Percentiles rank a stretch among this genome's conserved stretches.
phyloP scores from a whole-genome alignment of 441 rosid genomes.

The Cnidoscolus chayamansa region DNA sequence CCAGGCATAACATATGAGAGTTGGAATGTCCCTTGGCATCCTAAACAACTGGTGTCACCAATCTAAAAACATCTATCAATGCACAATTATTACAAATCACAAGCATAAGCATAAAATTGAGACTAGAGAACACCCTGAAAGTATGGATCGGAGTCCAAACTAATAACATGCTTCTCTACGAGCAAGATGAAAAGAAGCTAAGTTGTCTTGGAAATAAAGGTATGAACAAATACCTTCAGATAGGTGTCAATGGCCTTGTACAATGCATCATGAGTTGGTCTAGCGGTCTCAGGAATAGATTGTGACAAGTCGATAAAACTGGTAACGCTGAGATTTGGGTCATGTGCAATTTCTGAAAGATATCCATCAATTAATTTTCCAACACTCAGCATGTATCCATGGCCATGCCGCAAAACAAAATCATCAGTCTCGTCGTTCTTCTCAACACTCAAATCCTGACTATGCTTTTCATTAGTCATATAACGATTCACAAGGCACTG shows the following conservation, averaged over 20 bases:
- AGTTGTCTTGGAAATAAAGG: background rate
- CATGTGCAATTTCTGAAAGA: constrained; percentile 55
- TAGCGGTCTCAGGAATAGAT: constrained; percentile 62
- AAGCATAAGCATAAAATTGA: background rate
- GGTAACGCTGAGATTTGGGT: constrained; percentile 42
- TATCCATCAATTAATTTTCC: constrained; percentile 73
- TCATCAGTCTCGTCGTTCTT: constrained; percentile 40
- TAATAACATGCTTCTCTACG: background rate
- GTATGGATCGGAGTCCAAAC: background rate
- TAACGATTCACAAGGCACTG: constrained; percentile 50
- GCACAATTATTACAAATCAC: background rate
- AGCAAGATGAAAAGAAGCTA: background rate
- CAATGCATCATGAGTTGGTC: constrained; percentile 79
- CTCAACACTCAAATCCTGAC: constrained; percentile 33
- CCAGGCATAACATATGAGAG: background rate
- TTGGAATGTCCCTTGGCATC: background rate
- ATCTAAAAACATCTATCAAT: background rate
- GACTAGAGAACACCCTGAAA: background rate
- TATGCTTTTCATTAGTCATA: constrained; percentile 40
- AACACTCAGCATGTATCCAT: constrained; percentile 49
- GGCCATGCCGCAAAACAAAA: constrained; percentile 49
- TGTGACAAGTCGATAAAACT: constrained; percentile 57
- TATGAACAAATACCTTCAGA: constrained; percentile 55
- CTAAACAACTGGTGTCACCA: constrained; percentile 7
- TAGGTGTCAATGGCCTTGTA: constrained; percentile 80